Evolutionary conservation across 129 eudicot species (phyloP).

Genomic region (Centella asiatica): DNA sequence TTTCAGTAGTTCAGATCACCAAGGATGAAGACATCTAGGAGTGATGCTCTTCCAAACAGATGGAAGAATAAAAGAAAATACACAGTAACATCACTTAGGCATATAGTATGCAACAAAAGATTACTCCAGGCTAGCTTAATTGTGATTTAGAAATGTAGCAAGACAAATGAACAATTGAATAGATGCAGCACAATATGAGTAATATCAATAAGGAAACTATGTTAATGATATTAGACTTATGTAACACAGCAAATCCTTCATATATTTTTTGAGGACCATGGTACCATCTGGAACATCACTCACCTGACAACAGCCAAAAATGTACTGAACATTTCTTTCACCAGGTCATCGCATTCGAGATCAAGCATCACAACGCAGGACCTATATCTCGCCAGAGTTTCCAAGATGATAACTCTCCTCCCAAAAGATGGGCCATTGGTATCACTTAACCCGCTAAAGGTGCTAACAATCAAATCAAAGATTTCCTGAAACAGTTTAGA

Average conservation of each 20-base stretch:
- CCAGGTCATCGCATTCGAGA: conserved; percentile 94
- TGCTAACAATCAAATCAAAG: conserved; percentile 72
- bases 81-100: too few relatives aligned
- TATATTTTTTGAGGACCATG: neutral
- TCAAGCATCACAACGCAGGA: conserved; percentile 96
- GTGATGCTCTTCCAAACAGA: neutral
- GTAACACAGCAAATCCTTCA: neutral
- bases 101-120: too few relatives aligned
- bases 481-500: conserved; percentile 49
- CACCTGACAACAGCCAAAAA: conserved; percentile 82
- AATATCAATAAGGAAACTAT: neutral
- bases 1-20: too few relatives aligned
- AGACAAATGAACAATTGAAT: neutral
- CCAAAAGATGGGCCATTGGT: conserved; percentile 67
- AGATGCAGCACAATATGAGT: neutral
- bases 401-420: conserved; percentile 73
- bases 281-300: neutral
- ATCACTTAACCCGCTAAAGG: conserved; percentile 74
- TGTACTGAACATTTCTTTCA: conserved; percentile 66
- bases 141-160: neutral
- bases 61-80: neutral
- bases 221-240: too few relatives aligned
- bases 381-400: conserved; percentile 86
- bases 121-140: too few relatives aligned
- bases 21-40: neutral